Percentiles rank a stretch among this genome's conserved stretches.
Evolutionary conservation across 352 stramenopile species (phyloP).

Genomic region (Globisporangium takayamanum): DNA sequence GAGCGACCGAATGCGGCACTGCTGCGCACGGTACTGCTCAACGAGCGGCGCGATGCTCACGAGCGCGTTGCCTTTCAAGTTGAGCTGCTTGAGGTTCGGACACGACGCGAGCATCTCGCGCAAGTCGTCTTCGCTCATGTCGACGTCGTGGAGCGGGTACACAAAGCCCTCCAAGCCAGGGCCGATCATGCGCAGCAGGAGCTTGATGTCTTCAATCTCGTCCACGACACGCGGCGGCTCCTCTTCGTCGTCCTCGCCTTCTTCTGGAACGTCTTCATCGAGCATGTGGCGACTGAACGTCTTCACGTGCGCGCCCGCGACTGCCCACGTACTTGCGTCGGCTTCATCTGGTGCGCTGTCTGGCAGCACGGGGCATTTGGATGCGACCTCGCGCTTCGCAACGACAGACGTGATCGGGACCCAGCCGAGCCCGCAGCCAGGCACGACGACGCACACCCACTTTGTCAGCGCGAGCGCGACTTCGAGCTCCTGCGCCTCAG

Average conservation of each 20-base stretch:
- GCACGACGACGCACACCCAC: conserved; percentile 30
- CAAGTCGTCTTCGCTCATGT: conserved; percentile 13
- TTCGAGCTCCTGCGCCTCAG: conserved; percentile 25
- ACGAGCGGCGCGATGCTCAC: conserved; percentile 16
- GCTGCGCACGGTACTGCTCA: conserved; percentile 5
- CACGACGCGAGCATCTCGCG: conserved; percentile 15
- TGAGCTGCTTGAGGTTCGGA: conserved; percentile 19
- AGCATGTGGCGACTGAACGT: neutral
- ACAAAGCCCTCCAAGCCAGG: conserved; percentile 15
- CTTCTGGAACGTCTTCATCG: neutral
- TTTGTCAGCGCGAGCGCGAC: conserved; percentile 18
- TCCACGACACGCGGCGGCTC: neutral
- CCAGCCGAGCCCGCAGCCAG: conserved; percentile 29
- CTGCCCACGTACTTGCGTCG: neutral
- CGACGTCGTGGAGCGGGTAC: conserved; percentile 11
- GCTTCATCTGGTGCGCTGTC: conserved; percentile 1
- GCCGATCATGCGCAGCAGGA: conserved; percentile 13
- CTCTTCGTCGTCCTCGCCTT: neutral
- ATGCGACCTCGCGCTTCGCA: conserved; percentile 5
- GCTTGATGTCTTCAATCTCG: conserved; percentile 1
- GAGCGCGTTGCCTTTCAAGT: conserved; percentile 13
- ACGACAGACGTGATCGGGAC: conserved; percentile 6
- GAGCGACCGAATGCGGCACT: conserved; percentile 15
- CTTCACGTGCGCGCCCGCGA: neutral
- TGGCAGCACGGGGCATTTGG: conserved; percentile 9